Evolutionary conservation across 1,284 basidiomycete species (phyloP).

Genomic region (Peniophora sp.): DNA sequence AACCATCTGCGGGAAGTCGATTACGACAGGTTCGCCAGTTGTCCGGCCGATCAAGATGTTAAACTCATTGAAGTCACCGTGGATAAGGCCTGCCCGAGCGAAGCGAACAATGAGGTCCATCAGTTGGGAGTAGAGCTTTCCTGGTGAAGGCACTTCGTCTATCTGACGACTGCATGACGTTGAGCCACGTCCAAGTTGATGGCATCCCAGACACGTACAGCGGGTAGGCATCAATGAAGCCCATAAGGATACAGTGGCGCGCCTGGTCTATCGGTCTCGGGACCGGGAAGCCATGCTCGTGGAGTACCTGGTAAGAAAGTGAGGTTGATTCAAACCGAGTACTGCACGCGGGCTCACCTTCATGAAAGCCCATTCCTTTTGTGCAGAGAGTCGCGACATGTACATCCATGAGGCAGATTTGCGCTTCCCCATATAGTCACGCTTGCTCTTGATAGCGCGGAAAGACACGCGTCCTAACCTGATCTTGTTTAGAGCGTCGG

Average conservation of each 20-base stretch:
- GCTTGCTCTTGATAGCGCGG: constrained; percentile 92
- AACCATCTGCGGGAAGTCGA: constrained; percentile 99
- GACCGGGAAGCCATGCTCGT: constrained; percentile 91
- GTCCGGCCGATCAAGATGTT: constrained; percentile 90
- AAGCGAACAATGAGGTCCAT: constrained; percentile 97
- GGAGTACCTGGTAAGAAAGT: constrained; percentile 58
- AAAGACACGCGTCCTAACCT: constrained; percentile 96
- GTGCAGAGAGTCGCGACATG: constrained; percentile 92
- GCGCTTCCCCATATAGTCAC: constrained; percentile 94
- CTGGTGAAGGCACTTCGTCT: constrained; percentile 74
- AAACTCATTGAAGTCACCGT: constrained; percentile 99
- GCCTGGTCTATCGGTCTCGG: constrained; percentile 92
- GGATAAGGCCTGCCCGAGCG: constrained; percentile 88
- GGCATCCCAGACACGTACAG: constrained; percentile 45
- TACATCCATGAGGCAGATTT: constrained; percentile 99
- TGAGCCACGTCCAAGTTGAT: constrained; percentile 5
- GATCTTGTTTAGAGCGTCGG: constrained; percentile 6
- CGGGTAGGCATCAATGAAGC: constrained; percentile 92
- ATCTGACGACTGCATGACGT: constrained; percentile 71
- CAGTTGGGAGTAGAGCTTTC: constrained; percentile 83
- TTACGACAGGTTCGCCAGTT: constrained; percentile 82
- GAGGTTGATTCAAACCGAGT: neutral
- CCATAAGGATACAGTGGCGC: constrained; percentile 94
- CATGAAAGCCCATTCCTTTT: constrained; percentile 99
- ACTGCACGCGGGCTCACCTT: constrained; percentile 48